These are phyloP conservation scores for Claviceps purpurea DNA, from an alignment of 2,329 filamentous ascomycete species.

Conservation along the genomic window DNA sequence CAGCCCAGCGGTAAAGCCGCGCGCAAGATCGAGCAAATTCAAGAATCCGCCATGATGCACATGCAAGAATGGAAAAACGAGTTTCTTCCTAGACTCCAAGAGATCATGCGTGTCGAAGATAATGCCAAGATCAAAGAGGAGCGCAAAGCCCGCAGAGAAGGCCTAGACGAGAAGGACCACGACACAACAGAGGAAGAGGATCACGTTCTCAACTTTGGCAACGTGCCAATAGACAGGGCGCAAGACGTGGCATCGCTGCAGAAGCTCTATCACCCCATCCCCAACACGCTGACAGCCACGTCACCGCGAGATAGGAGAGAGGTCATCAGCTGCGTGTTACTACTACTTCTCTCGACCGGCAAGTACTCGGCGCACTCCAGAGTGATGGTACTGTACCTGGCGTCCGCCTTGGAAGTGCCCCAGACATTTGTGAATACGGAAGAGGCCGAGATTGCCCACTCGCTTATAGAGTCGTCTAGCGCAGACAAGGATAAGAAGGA, in stretches of 20 bases:
- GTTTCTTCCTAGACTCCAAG: constrained; percentile 56
- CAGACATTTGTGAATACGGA: constrained; percentile 49
- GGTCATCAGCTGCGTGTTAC: constrained; percentile 54
- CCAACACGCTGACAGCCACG: constrained; percentile 42
- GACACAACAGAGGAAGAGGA: constrained; percentile 22
- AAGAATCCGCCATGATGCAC: constrained; percentile 46
- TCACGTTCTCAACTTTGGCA: constrained; percentile 29
- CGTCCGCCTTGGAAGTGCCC: constrained; percentile 52
- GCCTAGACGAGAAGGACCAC: constrained; percentile 23
- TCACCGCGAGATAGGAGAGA: constrained; percentile 45
- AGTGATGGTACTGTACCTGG: constrained; percentile 51
- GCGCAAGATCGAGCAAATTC: constrained; percentile 20
- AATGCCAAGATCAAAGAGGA: constrained; percentile 33
- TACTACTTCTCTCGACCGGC: constrained; percentile 58
- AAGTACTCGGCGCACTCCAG: constrained; percentile 65
- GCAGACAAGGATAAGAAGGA: constrained; percentile 25
- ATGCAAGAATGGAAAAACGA: constrained; percentile 68
- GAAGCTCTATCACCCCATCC: constrained; percentile 37
- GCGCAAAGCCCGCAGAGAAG: constrained; percentile 30
- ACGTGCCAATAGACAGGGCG: constrained; percentile 18
- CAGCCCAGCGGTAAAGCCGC: constrained; percentile 10
- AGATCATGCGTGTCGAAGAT: constrained; percentile 44
- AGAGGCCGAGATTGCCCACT: constrained; percentile 63
- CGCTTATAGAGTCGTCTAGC: constrained; percentile 53
- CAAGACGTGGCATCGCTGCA: constrained; percentile 33